Percentiles rank a stretch among this genome's conserved stretches.
Evolutionary conservation across 176 grass and related monocot genomes (phyloP).

Genomic region (Metroxylon sagu): DNA sequence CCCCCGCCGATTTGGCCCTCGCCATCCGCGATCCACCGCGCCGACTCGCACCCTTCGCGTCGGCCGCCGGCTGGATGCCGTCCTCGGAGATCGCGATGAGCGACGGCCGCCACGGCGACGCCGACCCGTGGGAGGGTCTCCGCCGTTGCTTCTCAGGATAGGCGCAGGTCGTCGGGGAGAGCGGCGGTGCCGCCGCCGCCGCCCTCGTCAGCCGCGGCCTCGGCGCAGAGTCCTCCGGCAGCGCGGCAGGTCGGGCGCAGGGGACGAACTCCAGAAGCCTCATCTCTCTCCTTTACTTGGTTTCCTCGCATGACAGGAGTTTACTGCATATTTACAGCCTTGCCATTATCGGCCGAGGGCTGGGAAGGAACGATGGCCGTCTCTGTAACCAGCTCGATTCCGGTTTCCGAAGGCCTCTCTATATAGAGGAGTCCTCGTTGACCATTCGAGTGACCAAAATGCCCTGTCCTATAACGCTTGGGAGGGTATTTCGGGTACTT

Average conservation of each 20-base stretch:
- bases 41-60: not conserved
- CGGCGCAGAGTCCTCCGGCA: not conserved
- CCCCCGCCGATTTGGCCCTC: not conserved
- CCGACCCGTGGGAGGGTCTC: constrained; percentile 18
- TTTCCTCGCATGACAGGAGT: not conserved
- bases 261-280: constrained; percentile 1
- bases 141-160: constrained; percentile 6
- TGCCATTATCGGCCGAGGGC: not conserved
- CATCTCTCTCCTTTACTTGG: not conserved
- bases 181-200: constrained; percentile 2
- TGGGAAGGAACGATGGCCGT: too few species aligned
- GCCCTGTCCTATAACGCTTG: too few species aligned
- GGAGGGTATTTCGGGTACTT: too few species aligned
- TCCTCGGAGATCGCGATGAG: constrained; percentile 14
- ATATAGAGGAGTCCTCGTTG: too few species aligned
- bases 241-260: not conserved
- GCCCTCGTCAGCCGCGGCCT: not conserved
- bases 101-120: constrained; percentile 5
- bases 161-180: too few species aligned
- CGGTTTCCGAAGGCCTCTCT: too few species aligned
- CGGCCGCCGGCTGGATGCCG: not conserved
- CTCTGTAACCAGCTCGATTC: too few species aligned
- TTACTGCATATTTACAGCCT: not conserved
- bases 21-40: not conserved
- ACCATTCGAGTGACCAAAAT: too few species aligned